phyloP scores from a whole-genome alignment of 139 green algal species.

The Edaphochlamys debaryana region DNA sequence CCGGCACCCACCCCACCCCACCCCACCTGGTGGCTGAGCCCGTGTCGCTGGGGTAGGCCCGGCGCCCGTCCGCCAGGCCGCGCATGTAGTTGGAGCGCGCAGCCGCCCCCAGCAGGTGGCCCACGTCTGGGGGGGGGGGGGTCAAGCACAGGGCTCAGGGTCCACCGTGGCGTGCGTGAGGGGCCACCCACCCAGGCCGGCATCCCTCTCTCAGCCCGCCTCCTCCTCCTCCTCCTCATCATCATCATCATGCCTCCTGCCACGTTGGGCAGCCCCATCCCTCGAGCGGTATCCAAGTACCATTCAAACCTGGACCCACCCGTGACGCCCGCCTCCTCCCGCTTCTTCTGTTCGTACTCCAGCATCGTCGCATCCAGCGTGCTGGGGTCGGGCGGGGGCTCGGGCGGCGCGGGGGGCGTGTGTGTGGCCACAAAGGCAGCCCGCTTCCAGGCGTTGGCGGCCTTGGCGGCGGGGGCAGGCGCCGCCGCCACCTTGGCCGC shows the following conservation, averaged over 20 bases:
- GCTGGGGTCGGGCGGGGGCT: neutral
- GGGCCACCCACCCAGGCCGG: no score
- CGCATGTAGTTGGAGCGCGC: slow-evolving; percentile 3
- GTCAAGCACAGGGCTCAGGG: neutral
- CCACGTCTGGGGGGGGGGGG: slow-evolving; percentile 1
- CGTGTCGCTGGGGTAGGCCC: no score
- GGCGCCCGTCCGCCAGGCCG: neutral
- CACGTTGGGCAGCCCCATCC: no score
- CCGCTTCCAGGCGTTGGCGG: neutral
- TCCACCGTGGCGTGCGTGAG: no score
- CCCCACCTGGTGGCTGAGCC: no score
- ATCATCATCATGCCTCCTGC: no score
- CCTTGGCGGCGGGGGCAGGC: neutral
- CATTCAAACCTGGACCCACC: neutral
- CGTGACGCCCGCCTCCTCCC: neutral
- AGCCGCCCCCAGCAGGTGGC: slow-evolving; percentile 11
- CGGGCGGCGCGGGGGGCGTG: neutral
- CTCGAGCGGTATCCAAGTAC: no score
- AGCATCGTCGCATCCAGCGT: neutral
- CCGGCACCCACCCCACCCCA: no score
- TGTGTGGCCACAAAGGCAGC: neutral
- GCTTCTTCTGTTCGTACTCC: slow-evolving; percentile 18
- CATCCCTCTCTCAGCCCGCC: no score
- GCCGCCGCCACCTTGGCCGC: no score
- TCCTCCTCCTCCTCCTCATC: no score